Conservation (phyloP, 176 grass and related monocot species). For the Tuctoria greenei region DNA sequence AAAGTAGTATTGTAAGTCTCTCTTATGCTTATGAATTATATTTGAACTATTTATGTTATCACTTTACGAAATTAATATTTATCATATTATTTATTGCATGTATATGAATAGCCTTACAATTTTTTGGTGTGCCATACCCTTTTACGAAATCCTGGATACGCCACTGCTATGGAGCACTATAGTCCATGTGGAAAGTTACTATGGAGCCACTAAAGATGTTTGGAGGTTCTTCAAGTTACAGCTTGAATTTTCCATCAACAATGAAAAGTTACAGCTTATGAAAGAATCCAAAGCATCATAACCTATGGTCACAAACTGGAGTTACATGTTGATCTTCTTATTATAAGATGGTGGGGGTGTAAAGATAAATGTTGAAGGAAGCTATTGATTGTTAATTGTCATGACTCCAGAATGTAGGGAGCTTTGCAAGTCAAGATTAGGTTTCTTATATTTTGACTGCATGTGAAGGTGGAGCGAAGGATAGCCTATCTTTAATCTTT, state of each 20-base stretch:
- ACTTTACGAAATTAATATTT: too few relatives aligned
- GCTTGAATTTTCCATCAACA: conserved; percentile 7
- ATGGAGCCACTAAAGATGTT: conserved; percentile 63
- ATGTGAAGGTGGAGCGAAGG: conserved; percentile 7
- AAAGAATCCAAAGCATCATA: conserved; percentile 38
- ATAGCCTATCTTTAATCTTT: background rate
- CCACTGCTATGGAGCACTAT: too few relatives aligned
- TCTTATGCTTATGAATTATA: too few relatives aligned
- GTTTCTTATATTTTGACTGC: background rate
- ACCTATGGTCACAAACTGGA: conserved; percentile 21
- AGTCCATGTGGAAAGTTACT: conserved; percentile 53
- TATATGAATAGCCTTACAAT: too few relatives aligned
- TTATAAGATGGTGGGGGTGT: conserved; percentile 21
- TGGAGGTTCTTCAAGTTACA: conserved; percentile 52
- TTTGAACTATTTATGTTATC: too few relatives aligned
- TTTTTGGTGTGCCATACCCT: too few relatives aligned
- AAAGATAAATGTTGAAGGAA: conserved; percentile 29
- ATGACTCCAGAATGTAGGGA: conserved; percentile 28
- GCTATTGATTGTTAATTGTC: background rate
- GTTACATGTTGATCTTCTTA: conserved; percentile 36
- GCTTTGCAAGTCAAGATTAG: conserved; percentile 39
- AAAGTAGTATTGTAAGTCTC: too few relatives aligned
- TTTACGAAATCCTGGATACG: too few relatives aligned
- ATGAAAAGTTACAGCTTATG: conserved; percentile 30
- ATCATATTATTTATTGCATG: too few relatives aligned